Percentiles rank a stretch among this genome's conserved stretches.
Evolutionary conservation across 2,329 filamentous ascomycete species (phyloP).

Genomic region (Pseudogymnoascus sp.): DNA sequence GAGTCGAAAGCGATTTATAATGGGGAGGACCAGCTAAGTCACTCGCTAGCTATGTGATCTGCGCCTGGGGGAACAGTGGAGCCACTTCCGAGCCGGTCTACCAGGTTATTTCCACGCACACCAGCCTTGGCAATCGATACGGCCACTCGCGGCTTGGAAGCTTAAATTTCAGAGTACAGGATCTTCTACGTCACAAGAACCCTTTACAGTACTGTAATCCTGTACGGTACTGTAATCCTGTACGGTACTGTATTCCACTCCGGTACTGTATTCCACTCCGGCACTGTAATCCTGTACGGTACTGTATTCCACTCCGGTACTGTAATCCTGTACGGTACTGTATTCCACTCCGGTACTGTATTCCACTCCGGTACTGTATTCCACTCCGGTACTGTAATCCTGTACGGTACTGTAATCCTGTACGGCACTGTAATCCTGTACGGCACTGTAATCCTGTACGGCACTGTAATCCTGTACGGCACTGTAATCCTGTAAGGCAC

Average conservation of each 20-base stretch:
- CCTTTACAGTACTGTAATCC: background rate
- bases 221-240: background rate
- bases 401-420: background rate
- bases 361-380: too few relatives aligned
- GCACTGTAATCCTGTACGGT: background rate
- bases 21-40: background rate
- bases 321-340: background rate
- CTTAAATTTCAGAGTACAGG: background rate
- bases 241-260: background rate
- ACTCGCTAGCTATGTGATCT: too few relatives aligned
- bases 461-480: background rate
- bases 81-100: too few relatives aligned
- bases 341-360: too few relatives aligned
- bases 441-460: background rate
- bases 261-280: background rate
- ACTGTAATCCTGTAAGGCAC: too few relatives aligned
- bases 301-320: too few relatives aligned
- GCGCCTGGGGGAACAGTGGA: too few relatives aligned
- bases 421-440: too few relatives aligned
- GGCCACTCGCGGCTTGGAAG: background rate
- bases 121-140: background rate
- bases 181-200: background rate
- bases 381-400: background rate
- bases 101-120: background rate
- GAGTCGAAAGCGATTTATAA: background rate